Evolutionary conservation across 2,329 filamentous ascomycete species (phyloP).

Genomic region (Fusarium robinianum): DNA sequence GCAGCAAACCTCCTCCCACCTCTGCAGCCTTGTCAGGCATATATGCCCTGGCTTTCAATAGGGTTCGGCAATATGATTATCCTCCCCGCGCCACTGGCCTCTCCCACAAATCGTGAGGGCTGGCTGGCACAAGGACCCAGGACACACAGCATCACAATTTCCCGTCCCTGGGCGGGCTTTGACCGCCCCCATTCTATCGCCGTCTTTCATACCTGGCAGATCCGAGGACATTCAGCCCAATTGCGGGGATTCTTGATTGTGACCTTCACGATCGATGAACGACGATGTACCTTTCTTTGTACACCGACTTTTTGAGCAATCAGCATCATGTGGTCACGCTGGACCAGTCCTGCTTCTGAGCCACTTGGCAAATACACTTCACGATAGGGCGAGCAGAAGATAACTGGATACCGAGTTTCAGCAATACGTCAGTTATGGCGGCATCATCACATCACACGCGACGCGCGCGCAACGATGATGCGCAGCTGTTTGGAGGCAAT

Average conservation of each 20-base stretch:
- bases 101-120: background rate
- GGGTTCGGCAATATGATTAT: slow-evolving; percentile 8
- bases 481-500: background rate
- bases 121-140: too few species aligned
- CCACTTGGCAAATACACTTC: slow-evolving; percentile 11
- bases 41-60: slow-evolving; percentile 10
- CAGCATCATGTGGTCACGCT: slow-evolving; percentile 30
- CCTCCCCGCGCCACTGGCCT: background rate
- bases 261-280: slow-evolving; percentile 15
- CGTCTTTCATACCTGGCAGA: slow-evolving; percentile 10
- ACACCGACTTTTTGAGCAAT: slow-evolving; percentile 37
- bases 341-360: slow-evolving; percentile 19
- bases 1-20: slow-evolving; percentile 16
- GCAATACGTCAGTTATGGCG: slow-evolving; percentile 20
- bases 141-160: too few species aligned
- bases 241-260: slow-evolving; percentile 26
- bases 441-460: slow-evolving; percentile 30
- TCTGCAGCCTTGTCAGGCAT: slow-evolving; percentile 36
- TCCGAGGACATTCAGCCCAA: slow-evolving; percentile 8
- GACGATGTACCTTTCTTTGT: slow-evolving; percentile 10
- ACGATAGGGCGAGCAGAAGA: slow-evolving; percentile 1
- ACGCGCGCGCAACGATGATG: slow-evolving; percentile 20
- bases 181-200: too few species aligned
- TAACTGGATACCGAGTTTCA: slow-evolving; percentile 16
- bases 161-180: too few species aligned